These are phyloP conservation scores for Echeveria elegans DNA, from an alignment of 164 flowering plant species.

Conservation along the genomic window DNA sequence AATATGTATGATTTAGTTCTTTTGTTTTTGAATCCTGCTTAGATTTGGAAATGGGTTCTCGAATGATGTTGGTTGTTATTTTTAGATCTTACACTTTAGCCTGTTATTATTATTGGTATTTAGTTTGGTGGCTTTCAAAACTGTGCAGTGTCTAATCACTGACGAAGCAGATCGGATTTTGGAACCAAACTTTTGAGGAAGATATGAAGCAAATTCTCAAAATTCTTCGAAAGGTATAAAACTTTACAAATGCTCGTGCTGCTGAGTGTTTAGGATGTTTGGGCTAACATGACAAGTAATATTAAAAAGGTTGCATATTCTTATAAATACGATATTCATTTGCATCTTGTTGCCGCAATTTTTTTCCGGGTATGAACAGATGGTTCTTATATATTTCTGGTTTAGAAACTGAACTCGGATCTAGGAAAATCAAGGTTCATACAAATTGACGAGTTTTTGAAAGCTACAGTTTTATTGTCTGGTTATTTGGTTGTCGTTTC, in stretches of 20 bases:
- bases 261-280: no score
- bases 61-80: not conserved
- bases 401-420: not conserved
- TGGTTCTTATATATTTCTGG: not conserved
- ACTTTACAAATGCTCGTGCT: not conserved
- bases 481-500: not conserved
- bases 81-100: not conserved
- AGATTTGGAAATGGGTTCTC: not conserved
- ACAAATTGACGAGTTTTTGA: not conserved
- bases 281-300: not conserved
- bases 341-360: not conserved
- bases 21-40: no score
- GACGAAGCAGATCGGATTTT: slow-evolving; percentile 9
- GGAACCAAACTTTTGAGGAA: slow-evolving; percentile 9
- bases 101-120: not conserved
- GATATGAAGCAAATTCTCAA: slow-evolving; percentile 7
- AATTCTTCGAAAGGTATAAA: slow-evolving; percentile 8
- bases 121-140: not conserved
- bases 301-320: not conserved
- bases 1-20: no score
- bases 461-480: not conserved
- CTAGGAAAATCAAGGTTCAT: not conserved
- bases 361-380: not conserved
- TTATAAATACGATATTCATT: no score
- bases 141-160: slow-evolving; percentile 2